Base-by-base conservation (phyloP, 2,329 filamentous ascomycete genomes). In the Ustilaginoidea virens region DNA sequence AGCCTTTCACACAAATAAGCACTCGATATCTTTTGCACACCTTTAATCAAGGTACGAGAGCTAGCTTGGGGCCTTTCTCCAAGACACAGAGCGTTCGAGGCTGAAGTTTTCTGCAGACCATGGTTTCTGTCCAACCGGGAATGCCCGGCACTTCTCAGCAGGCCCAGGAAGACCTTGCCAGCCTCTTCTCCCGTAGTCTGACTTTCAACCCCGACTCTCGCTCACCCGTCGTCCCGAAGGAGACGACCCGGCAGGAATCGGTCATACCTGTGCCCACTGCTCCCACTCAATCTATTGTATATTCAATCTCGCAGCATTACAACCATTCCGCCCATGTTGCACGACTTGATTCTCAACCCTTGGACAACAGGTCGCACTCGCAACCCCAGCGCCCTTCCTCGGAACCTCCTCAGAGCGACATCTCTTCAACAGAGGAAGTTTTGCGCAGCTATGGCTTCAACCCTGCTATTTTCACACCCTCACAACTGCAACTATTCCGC, bases 271-370 rank as follows among this genome's bases (percentile, higher is more conserved):
- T 48, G 34, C 36, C 42, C 23, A 44, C 47, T 18, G 36, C 25
- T 21, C 15, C 20, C n/a, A 11, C 44, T 25, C 52, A 55, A 32
- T 58, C 54, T 27, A 75, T 81, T 37, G 61, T 68, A 36, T 92
- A 90, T 56, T 74, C 67, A 33, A 71, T 80, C 40, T 80, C 80
- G 7, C 76, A 81, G 45, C 83, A 92, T 51, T 92, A 92, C 51
- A 77, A 78, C 38, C 82, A 86, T 47, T 83, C 81, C 7, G 61
- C 77, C 25, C 81, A 92, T 48, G 47, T 44, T 17, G 36, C 39
- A 13, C 58, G 61, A 30, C 49, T 54, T 13, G 36, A 48, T 25
- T 43, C 37, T 34, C 46, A 38, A 35, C 44, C 45, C 25, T 17
- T 20, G 23, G 42, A 51, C 23, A 38, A 42, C 5, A 33, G 39